These are phyloP conservation scores for Pythium periplocum DNA, from an alignment of 352 stramenopile species.

Conservation along the genomic window DNA sequence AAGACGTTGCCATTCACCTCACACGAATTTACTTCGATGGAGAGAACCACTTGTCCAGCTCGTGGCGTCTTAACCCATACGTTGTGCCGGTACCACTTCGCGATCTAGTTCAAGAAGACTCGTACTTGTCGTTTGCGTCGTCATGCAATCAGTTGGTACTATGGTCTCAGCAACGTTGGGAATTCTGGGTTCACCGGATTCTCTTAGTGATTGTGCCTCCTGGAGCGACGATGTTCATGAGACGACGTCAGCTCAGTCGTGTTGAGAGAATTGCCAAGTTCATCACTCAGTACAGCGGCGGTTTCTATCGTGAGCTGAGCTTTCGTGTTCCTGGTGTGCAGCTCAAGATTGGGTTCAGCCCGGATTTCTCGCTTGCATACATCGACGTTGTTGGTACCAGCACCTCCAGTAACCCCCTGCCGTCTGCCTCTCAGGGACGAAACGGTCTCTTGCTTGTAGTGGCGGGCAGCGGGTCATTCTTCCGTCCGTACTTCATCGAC, in stretches of 20 bases:
- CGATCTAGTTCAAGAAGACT: constrained; percentile 63
- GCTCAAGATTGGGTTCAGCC: constrained; percentile 79
- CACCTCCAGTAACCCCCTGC: background rate
- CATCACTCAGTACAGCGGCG: constrained; percentile 52
- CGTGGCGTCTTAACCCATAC: constrained; percentile 59
- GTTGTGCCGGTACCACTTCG: constrained; percentile 49
- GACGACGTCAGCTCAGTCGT: constrained; percentile 52
- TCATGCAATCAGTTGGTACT: constrained; percentile 66
- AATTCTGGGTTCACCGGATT: constrained; percentile 59
- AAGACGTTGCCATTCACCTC: constrained; percentile 68
- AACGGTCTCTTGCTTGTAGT: constrained; percentile 46
- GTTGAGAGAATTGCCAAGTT: constrained; percentile 67
- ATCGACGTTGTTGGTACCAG: constrained; percentile 63
- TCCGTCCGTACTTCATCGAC: constrained; percentile 73
- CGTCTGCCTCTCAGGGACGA: constrained; percentile 10
- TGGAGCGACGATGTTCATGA: constrained; percentile 53
- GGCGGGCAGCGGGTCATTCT: constrained; percentile 74
- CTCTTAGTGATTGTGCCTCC: constrained; percentile 45
- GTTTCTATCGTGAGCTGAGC: constrained; percentile 81
- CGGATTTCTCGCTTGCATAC: constrained; percentile 81
- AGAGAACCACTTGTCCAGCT: constrained; percentile 60
- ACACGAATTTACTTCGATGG: constrained; percentile 69
- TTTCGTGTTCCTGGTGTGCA: constrained; percentile 70
- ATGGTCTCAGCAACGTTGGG: constrained; percentile 53
- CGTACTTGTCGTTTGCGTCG: constrained; percentile 61